These are phyloP conservation scores for Blastobotrys serpentis DNA, from an alignment of 1,139 yeast species.

Conservation along the genomic window DNA sequence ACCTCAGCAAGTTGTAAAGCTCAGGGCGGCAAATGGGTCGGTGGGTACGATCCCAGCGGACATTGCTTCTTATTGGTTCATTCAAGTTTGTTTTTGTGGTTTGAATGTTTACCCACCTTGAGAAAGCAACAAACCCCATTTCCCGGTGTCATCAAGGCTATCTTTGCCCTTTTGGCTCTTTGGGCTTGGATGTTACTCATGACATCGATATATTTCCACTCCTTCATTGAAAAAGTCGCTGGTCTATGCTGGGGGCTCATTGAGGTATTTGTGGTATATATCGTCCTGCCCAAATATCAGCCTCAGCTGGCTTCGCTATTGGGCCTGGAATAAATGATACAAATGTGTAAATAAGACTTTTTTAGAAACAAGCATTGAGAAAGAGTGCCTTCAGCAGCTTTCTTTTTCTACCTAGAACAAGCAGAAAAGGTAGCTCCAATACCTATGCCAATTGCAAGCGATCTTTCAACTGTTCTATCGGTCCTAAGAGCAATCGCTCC, in stretches of 20 bases:
- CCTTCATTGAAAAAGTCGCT: constrained; percentile 66
- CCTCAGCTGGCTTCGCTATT: background rate
- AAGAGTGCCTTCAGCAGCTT: too few relatives aligned
- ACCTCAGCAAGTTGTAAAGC: constrained; percentile 57
- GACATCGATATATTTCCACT: constrained; percentile 85
- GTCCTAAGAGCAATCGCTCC: constrained; percentile 17
- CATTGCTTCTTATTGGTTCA: constrained; percentile 81
- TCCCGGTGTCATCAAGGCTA: constrained; percentile 35
- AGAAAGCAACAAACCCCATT: constrained; percentile 21
- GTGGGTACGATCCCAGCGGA: constrained; percentile 97
- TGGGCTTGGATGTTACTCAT: constrained; percentile 89
- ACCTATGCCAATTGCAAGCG: constrained; percentile 13
- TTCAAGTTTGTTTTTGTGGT: constrained; percentile 65
- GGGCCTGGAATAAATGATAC: background rate
- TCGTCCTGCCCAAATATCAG: constrained; percentile 17
- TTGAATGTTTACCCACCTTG: constrained; percentile 53
- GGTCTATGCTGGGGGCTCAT: constrained; percentile 63
- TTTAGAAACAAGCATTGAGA: too few relatives aligned
- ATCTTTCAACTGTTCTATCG: constrained; percentile 14
- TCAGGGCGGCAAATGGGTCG: constrained; percentile 72
- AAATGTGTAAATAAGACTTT: background rate
- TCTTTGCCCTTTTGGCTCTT: constrained; percentile 48
- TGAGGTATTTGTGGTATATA: constrained; percentile 45
- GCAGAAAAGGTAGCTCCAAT: too few relatives aligned
- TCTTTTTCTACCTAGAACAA: too few relatives aligned